phyloP scores from a whole-genome alignment of 345 rosid genomes.

The Reutealis trisperma region DNA sequence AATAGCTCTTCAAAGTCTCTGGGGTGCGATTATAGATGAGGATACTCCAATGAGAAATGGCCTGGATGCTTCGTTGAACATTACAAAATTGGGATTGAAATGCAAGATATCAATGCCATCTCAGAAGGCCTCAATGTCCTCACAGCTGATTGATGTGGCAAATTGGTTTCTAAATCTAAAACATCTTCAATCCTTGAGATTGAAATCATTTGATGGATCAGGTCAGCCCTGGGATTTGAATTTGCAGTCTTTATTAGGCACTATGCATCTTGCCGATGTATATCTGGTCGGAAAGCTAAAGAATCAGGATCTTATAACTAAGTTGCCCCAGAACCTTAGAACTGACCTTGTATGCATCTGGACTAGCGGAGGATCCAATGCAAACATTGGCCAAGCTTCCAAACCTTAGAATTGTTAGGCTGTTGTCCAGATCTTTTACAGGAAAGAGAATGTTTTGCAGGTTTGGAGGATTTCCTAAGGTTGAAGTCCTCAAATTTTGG shows the following conservation, averaged over 20 bases:
- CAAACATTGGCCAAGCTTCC: too few species aligned
- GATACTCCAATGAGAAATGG: too few species aligned
- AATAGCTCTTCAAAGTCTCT: neutral
- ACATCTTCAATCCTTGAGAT: neutral
- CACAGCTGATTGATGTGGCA: neutral
- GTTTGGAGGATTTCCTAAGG: too few species aligned
- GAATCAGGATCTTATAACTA: neutral
- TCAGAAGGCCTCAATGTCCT: neutral
- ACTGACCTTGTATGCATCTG: too few species aligned
- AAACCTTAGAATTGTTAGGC: too few species aligned
- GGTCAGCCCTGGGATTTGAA: neutral
- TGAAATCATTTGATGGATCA: neutral
- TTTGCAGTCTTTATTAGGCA: neutral
- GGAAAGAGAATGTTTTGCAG: too few species aligned
- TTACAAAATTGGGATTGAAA: too few species aligned
- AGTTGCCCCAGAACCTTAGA: constrained; percentile 9
- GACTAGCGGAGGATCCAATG: too few species aligned
- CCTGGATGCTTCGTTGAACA: too few species aligned
- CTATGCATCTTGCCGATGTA: neutral
- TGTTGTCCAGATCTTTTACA: too few species aligned
- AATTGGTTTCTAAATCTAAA: neutral
- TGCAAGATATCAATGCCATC: neutral
- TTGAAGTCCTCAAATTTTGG: too few species aligned
- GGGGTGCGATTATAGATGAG: neutral
- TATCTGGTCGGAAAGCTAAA: neutral